These are phyloP conservation scores for Diospyros kaki DNA, from an alignment of 148 eudicot species.

Conservation along the genomic window DNA sequence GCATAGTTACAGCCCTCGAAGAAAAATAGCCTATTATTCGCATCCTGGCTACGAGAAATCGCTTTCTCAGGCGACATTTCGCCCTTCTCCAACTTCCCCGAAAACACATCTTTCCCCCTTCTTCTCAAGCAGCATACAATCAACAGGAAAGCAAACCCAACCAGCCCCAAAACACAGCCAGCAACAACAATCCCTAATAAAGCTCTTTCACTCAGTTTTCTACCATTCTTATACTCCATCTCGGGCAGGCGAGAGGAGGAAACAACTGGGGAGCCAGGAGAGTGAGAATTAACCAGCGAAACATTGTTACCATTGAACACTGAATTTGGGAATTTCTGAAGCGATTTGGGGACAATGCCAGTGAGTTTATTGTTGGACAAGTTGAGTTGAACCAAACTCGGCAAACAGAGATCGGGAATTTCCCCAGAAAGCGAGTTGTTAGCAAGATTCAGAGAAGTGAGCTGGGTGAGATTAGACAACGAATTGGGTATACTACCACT, in stretches of 20 bases:
- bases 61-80: slow-evolving; percentile 62
- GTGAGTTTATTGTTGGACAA: slow-evolving; percentile 62
- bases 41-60: slow-evolving; percentile 53
- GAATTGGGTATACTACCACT: slow-evolving; percentile 61
- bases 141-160: slow-evolving; percentile 45
- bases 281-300: slow-evolving; percentile 24
- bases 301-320: slow-evolving; percentile 58
- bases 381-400: slow-evolving; percentile 44
- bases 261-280: slow-evolving; percentile 21
- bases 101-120: slow-evolving; percentile 42
- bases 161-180: slow-evolving; percentile 41
- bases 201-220: slow-evolving; percentile 39
- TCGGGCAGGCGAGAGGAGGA: slow-evolving; percentile 21
- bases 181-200: slow-evolving; percentile 49
- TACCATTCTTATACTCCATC: slow-evolving; percentile 19
- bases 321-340: slow-evolving; percentile 57
- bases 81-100: slow-evolving; percentile 61
- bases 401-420: slow-evolving; percentile 58
- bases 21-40: slow-evolving; percentile 63
- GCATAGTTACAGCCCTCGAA: slow-evolving; percentile 84
- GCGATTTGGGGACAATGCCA: slow-evolving; percentile 67
- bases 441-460: slow-evolving; percentile 51
- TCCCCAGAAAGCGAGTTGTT: slow-evolving; percentile 62
- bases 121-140: slow-evolving; percentile 44
- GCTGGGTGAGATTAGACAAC: slow-evolving; percentile 46